These are phyloP conservation scores for Linnemannia hyalina DNA, from an alignment of 192 early-diverging fungal species.

Conservation along the genomic window DNA sequence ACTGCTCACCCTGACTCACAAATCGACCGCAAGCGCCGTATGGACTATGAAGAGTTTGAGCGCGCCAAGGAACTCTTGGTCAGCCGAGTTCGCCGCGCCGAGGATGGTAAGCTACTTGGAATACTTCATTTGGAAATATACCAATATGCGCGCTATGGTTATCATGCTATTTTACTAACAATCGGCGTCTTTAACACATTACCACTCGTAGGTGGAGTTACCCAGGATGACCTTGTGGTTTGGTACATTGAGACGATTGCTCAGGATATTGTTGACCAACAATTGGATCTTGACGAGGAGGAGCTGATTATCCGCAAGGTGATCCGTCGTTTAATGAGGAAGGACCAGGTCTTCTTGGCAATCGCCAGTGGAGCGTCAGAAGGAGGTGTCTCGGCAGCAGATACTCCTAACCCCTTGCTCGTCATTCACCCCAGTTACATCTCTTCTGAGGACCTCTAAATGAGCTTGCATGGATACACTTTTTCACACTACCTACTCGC, in stretches of 20 bases:
- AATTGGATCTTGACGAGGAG: slow-evolving; percentile 30
- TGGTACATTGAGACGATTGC: slow-evolving; percentile 39
- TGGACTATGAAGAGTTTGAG: slow-evolving; percentile 56
- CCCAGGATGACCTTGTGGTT: slow-evolving; percentile 32
- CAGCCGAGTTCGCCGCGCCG: slow-evolving; percentile 41
- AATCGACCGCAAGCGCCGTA: slow-evolving; percentile 34
- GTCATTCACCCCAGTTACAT: slow-evolving; percentile 56
- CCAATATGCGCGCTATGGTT: not conserved
- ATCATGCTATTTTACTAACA: not conserved
- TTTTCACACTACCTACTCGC: not conserved
- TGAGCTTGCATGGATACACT: not conserved
- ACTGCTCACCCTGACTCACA: slow-evolving; percentile 11
- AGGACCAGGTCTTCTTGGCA: slow-evolving; percentile 51
- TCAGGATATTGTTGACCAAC: slow-evolving; percentile 44
- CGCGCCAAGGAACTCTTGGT: slow-evolving; percentile 47
- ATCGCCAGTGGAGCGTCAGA: slow-evolving; percentile 29
- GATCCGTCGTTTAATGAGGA: slow-evolving; percentile 49
- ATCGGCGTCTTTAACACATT: not conserved
- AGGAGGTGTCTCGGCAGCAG: slow-evolving; percentile 32
- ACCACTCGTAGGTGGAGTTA: slow-evolving; percentile 28
- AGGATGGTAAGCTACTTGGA: slow-evolving; percentile 27
- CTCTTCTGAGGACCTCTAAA: slow-evolving; percentile 47
- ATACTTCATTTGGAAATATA: not conserved
- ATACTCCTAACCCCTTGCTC: slow-evolving; percentile 32
- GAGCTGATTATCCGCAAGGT: slow-evolving; percentile 52